Evolutionary conservation across 2,329 filamentous ascomycete species (phyloP), one percentile per base, ranked within the genome.

Genomic region (Sodiomyces alkalinus): DNA sequence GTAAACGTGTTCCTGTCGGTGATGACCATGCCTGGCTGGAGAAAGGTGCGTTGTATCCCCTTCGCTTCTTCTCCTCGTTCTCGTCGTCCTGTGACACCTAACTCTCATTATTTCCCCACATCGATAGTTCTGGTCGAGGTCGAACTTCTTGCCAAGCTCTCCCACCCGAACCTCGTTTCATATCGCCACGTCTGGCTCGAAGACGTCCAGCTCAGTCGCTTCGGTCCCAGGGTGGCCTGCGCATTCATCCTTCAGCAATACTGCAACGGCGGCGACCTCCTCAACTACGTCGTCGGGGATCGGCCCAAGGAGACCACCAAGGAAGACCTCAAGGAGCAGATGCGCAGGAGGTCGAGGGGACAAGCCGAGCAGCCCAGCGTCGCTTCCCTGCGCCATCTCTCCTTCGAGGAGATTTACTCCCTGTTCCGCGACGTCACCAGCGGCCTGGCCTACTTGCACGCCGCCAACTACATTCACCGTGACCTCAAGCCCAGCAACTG

Each of bases 111-210:
- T 6, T n/a, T 9, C 4, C 3, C 17, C 18, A 30, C 5, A 9
- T 11, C 4, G 2, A 16, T 18, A 46, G 68, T 96, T 3, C 61
- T 98, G 28, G 68, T 90, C 25, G 90, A 98, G 52, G 92, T 98
- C 3, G 85, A 93, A 52, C 62, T 96, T 15, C 67, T 98, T 15
- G 85, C 92, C 42, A 80, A 82, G 42, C 68, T 98, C 4, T 90
- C 83, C 0, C 90, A 98, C 46, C 81, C 86, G 32, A 98, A 98
- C 37, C 63, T 98, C 7, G 90, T 98, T 1, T 92, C 86, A 0
- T 98, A 98, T 49, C 78, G 87, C 6, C 90, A 96, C 53, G 90
- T 93, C 18, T 98, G 90, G 90, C 65, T 98, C 11, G 87, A 98
- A 50, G 80, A 94, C 48, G 76, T 79, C 29, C 72, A 79, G 40